These are phyloP conservation scores for Leptographium galeiforme DNA, from an alignment of 2,329 filamentous ascomycete genomes.

Conservation along the genomic window DNA sequence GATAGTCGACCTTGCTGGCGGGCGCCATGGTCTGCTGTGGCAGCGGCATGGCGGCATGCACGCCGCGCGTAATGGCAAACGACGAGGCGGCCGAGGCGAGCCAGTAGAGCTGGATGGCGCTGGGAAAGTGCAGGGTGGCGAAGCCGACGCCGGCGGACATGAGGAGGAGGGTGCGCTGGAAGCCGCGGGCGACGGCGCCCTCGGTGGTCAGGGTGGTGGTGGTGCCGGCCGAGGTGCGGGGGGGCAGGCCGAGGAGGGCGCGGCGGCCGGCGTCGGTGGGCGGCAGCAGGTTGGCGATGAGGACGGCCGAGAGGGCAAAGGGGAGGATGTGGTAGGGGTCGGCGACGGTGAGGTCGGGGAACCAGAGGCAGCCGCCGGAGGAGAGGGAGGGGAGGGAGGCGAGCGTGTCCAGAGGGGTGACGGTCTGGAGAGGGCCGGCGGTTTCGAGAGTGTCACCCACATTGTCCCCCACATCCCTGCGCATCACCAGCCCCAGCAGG, in stretches of 20 bases:
- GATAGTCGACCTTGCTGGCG: conserved; percentile 12
- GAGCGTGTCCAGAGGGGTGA: too few relatives aligned
- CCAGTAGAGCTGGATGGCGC: conserved; percentile 31
- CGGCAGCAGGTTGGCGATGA: conserved; percentile 22
- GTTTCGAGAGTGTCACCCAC: too few relatives aligned
- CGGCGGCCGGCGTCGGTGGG: conserved; percentile 13
- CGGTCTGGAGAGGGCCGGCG: too few relatives aligned
- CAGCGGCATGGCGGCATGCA: conserved; percentile 16
- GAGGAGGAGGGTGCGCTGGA: conserved; percentile 19
- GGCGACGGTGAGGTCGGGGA: conserved; percentile 35
- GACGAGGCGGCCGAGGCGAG: conserved; percentile 20
- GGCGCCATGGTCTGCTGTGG: conserved; percentile 5
- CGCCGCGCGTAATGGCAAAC: conserved; percentile 9
- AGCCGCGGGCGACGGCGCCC: neutral
- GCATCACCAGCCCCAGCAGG: conserved; percentile 20
- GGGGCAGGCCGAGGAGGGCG: conserved; percentile 13
- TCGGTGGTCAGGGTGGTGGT: neutral
- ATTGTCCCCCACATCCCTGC: conserved; percentile 4
- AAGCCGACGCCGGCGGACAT: conserved; percentile 20
- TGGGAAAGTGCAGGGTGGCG: conserved; percentile 24
- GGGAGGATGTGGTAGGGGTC: conserved; percentile 40
- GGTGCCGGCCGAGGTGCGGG: neutral
- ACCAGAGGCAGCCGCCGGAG: conserved; percentile 41
- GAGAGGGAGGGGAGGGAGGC: conserved; percentile 22
- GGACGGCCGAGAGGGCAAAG: conserved; percentile 21